phyloP scores from a whole-genome alignment of 2,329 filamentous ascomycete species.

The Fusarium chuoi region DNA sequence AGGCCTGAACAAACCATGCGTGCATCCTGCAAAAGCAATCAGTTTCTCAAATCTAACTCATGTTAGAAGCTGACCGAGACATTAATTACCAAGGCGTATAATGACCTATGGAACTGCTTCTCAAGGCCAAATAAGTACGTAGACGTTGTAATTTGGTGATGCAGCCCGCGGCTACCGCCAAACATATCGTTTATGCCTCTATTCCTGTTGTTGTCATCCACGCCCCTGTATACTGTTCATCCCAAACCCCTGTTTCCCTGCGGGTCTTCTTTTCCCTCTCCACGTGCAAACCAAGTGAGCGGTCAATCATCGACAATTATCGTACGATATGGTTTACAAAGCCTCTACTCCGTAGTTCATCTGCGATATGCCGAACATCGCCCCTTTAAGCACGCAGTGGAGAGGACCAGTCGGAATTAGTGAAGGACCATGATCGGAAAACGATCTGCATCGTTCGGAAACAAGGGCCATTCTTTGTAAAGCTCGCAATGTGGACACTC shows the following conservation, averaged over 20 bases:
- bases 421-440: constrained; percentile 20
- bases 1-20: not conserved
- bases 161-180: not conserved
- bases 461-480: not conserved
- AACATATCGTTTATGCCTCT: not conserved
- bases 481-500: not conserved
- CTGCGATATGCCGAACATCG: not conserved
- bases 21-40: not conserved
- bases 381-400: constrained; percentile 10
- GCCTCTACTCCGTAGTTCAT: not conserved
- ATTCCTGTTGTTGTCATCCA: constrained; percentile 7
- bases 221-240: constrained; percentile 14
- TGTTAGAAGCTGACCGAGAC: not conserved
- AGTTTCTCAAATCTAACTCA: not conserved
- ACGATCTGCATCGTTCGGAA: constrained; percentile 6
- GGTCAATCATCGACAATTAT: constrained; percentile 15
- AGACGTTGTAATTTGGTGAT: not conserved
- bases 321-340: constrained; percentile 18
- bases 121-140: not conserved
- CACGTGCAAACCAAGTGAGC: constrained; percentile 16
- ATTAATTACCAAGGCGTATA: not conserved
- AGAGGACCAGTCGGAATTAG: constrained; percentile 30
- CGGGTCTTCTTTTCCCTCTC: constrained; percentile 2
- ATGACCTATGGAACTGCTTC: not conserved
- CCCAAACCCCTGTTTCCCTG: constrained; percentile 15